Percentiles rank a stretch among this genome's conserved stretches.
These are phyloP conservation scores for Sporisorium iseilematis-ciliati DNA, from an alignment of 1,284 basidiomycete species.

Conservation along the genomic window DNA sequence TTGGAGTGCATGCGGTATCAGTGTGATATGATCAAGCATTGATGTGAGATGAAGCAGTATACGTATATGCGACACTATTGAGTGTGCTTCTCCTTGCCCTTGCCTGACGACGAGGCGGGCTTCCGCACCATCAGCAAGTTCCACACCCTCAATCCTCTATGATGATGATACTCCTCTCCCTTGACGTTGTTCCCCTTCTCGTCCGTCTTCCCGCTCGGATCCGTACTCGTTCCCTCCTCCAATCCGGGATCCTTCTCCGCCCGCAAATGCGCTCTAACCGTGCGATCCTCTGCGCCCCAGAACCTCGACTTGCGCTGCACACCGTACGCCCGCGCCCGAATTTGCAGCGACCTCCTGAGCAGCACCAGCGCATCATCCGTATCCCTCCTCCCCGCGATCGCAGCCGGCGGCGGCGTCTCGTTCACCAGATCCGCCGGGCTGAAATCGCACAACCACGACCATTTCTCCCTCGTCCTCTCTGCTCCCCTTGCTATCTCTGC, in stretches of 20 bases:
- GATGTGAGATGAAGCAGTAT: background rate
- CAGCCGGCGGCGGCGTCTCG: slow-evolving; percentile 60
- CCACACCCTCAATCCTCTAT: slow-evolving; percentile 37
- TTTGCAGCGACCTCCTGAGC: slow-evolving; percentile 31
- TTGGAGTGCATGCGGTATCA: background rate
- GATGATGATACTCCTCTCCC: slow-evolving; percentile 16
- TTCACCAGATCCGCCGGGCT: slow-evolving; percentile 49
- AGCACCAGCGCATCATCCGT: slow-evolving; percentile 41
- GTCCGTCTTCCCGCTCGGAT: slow-evolving; percentile 12
- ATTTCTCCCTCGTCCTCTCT: slow-evolving; percentile 23
- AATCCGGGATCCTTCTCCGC: slow-evolving; percentile 6
- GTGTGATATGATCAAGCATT: too few species aligned
- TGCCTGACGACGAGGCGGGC: slow-evolving; percentile 5
- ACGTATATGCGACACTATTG: background rate
- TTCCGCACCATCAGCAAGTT: slow-evolving; percentile 39
- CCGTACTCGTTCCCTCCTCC: slow-evolving; percentile 17
- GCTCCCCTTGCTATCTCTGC: slow-evolving; percentile 18
- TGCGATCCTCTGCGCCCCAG: slow-evolving; percentile 36
- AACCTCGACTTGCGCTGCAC: slow-evolving; percentile 29
- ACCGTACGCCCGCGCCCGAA: slow-evolving; percentile 38
- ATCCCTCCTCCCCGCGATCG: slow-evolving; percentile 60
- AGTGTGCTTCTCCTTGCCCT: slow-evolving; percentile 7
- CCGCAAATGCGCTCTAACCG: slow-evolving; percentile 21
- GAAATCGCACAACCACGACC: slow-evolving; percentile 44
- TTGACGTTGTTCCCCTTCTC: slow-evolving; percentile 3